Base-by-base conservation (phyloP, 208 protist genomes). In the Trypanosoma vivax region DNA sequence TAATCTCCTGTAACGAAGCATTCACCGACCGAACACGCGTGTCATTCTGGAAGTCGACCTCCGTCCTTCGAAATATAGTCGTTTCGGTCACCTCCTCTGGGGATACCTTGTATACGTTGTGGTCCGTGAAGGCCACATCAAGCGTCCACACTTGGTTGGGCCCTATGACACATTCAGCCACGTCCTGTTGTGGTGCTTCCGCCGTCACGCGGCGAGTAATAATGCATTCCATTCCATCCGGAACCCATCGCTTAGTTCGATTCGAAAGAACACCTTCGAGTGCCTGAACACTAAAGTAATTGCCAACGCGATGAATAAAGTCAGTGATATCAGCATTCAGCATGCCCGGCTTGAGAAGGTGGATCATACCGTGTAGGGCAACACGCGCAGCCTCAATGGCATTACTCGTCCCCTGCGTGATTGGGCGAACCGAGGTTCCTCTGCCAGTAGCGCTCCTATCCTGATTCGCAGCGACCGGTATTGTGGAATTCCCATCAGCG, bases 231-330 rank as follows among this genome's bases (percentile, higher is more conserved):
- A 96, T 87, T 40, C 96, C 95, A 63, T 99, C 98, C 19, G 97
- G 94, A 39, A 98, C 86, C 81, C 94, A 98, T 51, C 96, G 87
- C 72, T 97, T 97, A 16, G 95, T 83, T 53, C 97, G 84, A 71
- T 99, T 97, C 23, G 96, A 98, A 21, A 99, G 69, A 10, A 99
- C 97, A 31, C 97, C 98, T 51, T 98, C 92, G 2, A 98, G 71
- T 1, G 90, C 70, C 53, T 96, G 86, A 23, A 97, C 94, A 10
- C 75, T 60, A 73, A 87, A 99, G 45, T 77, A 54, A 3, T 79
- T 68, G 14, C 95, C 92, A 0, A 99, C 83, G 38, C 95, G 75
- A 6, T 90, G 65, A 46, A 99, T 85, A 33, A 87, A 79, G 47
- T 95, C 78, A 3, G 97, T 97, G 42, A 99, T 77, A 46, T 98